Evolutionary conservation across 2,329 filamentous ascomycete species (phyloP).

Genomic region (Colletotrichum plurivorum): DNA sequence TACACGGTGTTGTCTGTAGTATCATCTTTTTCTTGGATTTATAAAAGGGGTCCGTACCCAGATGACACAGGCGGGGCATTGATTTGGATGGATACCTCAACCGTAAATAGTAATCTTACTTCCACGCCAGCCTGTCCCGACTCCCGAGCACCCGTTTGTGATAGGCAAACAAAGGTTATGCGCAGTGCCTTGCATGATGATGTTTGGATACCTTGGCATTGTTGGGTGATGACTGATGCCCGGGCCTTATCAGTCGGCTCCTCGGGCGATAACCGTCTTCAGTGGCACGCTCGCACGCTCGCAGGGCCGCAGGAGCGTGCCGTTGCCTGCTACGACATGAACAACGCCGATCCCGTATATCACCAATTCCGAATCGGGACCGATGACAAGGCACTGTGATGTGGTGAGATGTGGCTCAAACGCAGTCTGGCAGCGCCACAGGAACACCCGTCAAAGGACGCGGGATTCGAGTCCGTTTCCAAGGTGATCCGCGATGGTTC

Average conservation of each 20-base stretch:
- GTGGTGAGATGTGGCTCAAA: conserved; percentile 16
- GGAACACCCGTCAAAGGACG: conserved; percentile 11
- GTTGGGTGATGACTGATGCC: background rate
- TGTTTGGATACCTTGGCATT: too few relatives aligned
- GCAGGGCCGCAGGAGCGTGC: conserved; percentile 5
- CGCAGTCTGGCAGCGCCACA: conserved; percentile 17
- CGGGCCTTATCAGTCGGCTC: background rate
- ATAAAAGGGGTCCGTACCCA: too few relatives aligned
- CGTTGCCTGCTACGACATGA: conserved; percentile 2
- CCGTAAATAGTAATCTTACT: too few relatives aligned
- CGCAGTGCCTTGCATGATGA: too few relatives aligned
- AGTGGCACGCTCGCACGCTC: conserved; percentile 1
- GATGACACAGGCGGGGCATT: too few relatives aligned
- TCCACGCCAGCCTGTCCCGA: too few relatives aligned
- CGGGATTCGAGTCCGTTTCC: conserved; percentile 9
- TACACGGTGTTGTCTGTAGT: too few relatives aligned
- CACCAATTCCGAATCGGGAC: conserved; percentile 8
- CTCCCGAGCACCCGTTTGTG: too few relatives aligned
- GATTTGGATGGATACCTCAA: too few relatives aligned
- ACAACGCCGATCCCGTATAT: background rate
- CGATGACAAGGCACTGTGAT: background rate
- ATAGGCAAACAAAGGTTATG: too few relatives aligned
- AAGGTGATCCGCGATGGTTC: background rate
- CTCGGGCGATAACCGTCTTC: too few relatives aligned
- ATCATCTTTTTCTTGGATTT: too few relatives aligned